These are phyloP conservation scores for Colletotrichum tropicicola DNA, from an alignment of 2,329 filamentous ascomycete species.

Conservation along the genomic window DNA sequence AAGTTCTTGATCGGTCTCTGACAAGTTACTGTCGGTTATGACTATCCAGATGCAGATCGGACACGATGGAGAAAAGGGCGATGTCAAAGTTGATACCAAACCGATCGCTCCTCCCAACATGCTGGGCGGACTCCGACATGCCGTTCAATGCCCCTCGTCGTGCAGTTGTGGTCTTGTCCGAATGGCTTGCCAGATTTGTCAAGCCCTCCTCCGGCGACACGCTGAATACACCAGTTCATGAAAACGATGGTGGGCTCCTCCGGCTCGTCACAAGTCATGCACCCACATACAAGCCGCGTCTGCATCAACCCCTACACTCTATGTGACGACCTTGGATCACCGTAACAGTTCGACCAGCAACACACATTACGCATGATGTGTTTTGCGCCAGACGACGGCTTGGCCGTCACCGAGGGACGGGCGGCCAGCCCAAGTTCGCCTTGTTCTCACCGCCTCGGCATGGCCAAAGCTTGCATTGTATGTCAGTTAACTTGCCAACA, in stretches of 20 bases:
- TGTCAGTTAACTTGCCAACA: no score
- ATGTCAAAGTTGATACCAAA: not conserved
- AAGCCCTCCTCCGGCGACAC: no score
- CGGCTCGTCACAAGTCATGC: constrained; percentile 2
- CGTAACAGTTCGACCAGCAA: not conserved
- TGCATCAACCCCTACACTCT: not conserved
- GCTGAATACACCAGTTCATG: not conserved
- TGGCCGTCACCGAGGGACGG: no score
- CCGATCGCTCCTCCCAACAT: not conserved
- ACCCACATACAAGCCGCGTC: not conserved
- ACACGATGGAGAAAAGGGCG: not conserved
- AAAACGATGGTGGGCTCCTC: not conserved
- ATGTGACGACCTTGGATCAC: not conserved
- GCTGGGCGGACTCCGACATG: not conserved
- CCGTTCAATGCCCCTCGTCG: not conserved
- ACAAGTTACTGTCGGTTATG: constrained; percentile 14
- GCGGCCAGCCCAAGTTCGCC: no score
- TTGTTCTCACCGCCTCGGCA: not conserved
- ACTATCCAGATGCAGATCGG: constrained; percentile 17
- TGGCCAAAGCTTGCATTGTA: no score
- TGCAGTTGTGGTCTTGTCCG: not conserved
- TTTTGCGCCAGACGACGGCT: not conserved
- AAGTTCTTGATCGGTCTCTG: constrained; percentile 3
- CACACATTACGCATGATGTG: not conserved
- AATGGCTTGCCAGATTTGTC: no score